Evolutionary conservation across 176 grass and related monocot species (phyloP), one percentile per base, ranked within the genome.

Genomic region (Cocos nucifera): DNA sequence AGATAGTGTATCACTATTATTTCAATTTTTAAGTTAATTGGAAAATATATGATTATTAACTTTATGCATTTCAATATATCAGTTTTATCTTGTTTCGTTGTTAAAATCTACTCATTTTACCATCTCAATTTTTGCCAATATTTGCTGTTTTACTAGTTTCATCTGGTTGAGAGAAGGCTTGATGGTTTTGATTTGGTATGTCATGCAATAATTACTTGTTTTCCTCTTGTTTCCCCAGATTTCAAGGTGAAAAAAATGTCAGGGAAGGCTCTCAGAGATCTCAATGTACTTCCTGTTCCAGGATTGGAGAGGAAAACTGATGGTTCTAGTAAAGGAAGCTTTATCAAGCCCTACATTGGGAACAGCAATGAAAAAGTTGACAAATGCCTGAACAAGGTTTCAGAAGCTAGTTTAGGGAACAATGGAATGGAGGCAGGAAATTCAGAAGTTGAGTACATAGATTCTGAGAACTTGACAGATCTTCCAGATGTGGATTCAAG

Each of bases 381-480:
- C 10, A 44, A 44, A 44, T 44, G 9, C 35, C 10, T 12, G 35
- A 44, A 44, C 35, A 44, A 44, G 12, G 35, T 12, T 44, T 44
- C 35, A 14, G 74, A 61, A 17, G 49, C 44, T 62, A 66, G 52
- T 60, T 15, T 49, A 19, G 58, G 16, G 12, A 59, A n/a, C 26
- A 76, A 68, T 67, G 74, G 48, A 62, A 14, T 57, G 30, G 75
- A 77, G 29, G 15, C 56, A 19, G 75, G 59, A 51, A 70, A 3
- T 22, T 48, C 48, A 69, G 75, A 77, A 24, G 65, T 77, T 28
- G 75, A 77, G 51, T 77, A 77, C 29, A 70, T 77, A 3, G 75
- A 77, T 17, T 77, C 75, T 54, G 75, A 77, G 54, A 69, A 63
- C 18, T 50, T 77, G 7, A 70, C 65, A 49, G 75, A 69, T 56